These are phyloP conservation scores for Komagataella populi DNA, from an alignment of 805 yeast genomes.

Conservation along the genomic window DNA sequence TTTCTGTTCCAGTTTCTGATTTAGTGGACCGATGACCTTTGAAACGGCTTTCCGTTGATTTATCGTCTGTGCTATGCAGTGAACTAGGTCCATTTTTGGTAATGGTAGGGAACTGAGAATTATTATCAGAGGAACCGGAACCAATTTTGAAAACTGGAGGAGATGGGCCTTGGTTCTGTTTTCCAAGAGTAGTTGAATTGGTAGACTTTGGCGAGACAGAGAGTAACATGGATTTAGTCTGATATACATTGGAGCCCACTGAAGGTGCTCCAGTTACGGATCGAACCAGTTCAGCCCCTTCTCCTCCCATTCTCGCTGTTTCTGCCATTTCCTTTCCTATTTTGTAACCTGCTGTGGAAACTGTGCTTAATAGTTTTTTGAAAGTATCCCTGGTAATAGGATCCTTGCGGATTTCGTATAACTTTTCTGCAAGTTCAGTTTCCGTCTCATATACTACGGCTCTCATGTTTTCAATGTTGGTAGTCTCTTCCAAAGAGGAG, in stretches of 20 bases:
- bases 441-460: conserved; percentile 12
- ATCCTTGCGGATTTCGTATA: conserved; percentile 9
- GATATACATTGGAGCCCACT: conserved; percentile 6
- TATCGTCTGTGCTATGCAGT: neutral
- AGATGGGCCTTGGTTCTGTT: neutral
- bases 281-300: conserved; percentile 25
- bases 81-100: neutral
- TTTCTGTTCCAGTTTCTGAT: neutral
- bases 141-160: neutral
- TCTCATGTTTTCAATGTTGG: conserved; percentile 8
- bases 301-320: conserved; percentile 21
- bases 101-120: neutral
- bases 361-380: conserved; percentile 14
- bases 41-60: neutral
- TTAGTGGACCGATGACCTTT: neutral
- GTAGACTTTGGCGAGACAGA: conserved; percentile 4
- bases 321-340: conserved; percentile 21
- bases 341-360: conserved; percentile 18
- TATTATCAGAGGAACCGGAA: neutral
- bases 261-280: conserved; percentile 27
- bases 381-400: conserved; percentile 14
- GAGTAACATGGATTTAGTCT: conserved; percentile 17
- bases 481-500: conserved; percentile 2
- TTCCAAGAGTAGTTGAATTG: neutral
- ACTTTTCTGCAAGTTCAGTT: conserved; percentile 12